Conservation (phyloP, 2,329 filamentous ascomycete genomes). For the Arthrobotrys musiformis region DNA sequence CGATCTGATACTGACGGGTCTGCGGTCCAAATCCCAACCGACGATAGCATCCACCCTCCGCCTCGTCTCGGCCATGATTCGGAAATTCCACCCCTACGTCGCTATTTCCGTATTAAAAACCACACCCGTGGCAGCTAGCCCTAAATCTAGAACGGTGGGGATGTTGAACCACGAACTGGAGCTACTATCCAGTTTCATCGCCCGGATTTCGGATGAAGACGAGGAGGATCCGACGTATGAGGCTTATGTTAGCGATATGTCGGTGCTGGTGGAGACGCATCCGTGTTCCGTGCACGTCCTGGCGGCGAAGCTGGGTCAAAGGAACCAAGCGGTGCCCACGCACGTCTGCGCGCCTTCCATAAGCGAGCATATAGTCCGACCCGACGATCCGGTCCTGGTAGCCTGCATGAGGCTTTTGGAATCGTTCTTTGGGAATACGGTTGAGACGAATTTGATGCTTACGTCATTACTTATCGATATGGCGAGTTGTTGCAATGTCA, state of each 20-base stretch:
- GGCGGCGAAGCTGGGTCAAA: constrained; percentile 70
- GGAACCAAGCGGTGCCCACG: constrained; percentile 69
- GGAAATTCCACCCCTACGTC: constrained; percentile 87
- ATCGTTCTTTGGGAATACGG: constrained; percentile 86
- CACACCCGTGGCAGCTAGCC: constrained; percentile 69
- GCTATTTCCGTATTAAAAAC: constrained; percentile 79
- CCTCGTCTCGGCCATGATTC: constrained; percentile 84
- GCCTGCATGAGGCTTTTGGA: constrained; percentile 77
- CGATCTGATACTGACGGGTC: constrained; percentile 85
- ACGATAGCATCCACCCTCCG: constrained; percentile 90
- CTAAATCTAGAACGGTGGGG: constrained; percentile 74
- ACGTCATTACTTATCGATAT: constrained; percentile 86
- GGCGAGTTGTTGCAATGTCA: constrained; percentile 83
- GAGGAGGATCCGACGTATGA: constrained; percentile 72
- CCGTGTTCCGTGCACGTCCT: constrained; percentile 77
- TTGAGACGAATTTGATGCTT: constrained; percentile 88
- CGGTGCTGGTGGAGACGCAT: constrained; percentile 76
- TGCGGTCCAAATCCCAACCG: constrained; percentile 84
- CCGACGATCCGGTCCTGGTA: constrained; percentile 72
- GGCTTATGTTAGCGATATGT: constrained; percentile 76
- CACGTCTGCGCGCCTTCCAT: constrained; percentile 71
- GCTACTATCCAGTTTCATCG: constrained; percentile 75
- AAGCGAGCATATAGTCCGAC: constrained; percentile 70
- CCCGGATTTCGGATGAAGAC: constrained; percentile 75
- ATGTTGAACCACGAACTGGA: constrained; percentile 80